These are phyloP conservation scores for Phlebiopsis flavidoalba DNA, from an alignment of 768 basidiomycete species.

Conservation along the genomic window DNA sequence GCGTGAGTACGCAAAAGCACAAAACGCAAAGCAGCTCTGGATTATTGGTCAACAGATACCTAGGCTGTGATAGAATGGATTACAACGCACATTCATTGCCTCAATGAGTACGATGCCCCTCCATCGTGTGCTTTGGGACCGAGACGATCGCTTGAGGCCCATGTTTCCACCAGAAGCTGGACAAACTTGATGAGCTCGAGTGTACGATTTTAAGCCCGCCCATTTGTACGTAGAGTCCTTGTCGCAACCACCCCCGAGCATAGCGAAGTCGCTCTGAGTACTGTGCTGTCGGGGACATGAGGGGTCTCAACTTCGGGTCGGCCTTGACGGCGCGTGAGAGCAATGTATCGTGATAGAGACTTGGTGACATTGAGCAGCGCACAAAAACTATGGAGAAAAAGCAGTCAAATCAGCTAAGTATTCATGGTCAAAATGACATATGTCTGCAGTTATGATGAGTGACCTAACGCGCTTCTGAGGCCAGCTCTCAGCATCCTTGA, in stretches of 20 bases:
- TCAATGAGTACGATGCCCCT: constrained; percentile 75
- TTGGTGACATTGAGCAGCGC: constrained; percentile 81
- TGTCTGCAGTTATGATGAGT: constrained; percentile 11
- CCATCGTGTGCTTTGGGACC: constrained; percentile 58
- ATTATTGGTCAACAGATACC: constrained; percentile 9
- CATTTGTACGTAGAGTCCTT: constrained; percentile 69
- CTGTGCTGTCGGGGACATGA: constrained; percentile 74
- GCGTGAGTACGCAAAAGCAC: constrained; percentile 69
- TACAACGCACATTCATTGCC: constrained; percentile 67
- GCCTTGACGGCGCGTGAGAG: constrained; percentile 60
- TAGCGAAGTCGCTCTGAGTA: no score
- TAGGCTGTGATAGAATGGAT: neutral
- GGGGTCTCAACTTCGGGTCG: constrained; percentile 66
- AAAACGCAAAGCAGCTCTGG: constrained; percentile 71
- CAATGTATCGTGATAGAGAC: constrained; percentile 95
- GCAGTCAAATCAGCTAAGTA: no score
- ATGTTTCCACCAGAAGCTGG: constrained; percentile 89
- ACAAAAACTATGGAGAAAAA: constrained; percentile 60
- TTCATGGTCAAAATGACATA: constrained; percentile 7
- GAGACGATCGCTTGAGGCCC: constrained; percentile 71
- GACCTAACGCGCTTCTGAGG: constrained; percentile 87
- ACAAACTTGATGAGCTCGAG: constrained; percentile 77
- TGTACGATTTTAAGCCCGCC: constrained; percentile 63
- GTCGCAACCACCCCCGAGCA: constrained; percentile 82
- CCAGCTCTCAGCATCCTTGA: constrained; percentile 98